Percentiles rank a stretch among this genome's conserved stretches.
These are phyloP conservation scores for Kurtzmaniella quercitrusa DNA, from an alignment of 1,139 yeast genomes.

Conservation along the genomic window DNA sequence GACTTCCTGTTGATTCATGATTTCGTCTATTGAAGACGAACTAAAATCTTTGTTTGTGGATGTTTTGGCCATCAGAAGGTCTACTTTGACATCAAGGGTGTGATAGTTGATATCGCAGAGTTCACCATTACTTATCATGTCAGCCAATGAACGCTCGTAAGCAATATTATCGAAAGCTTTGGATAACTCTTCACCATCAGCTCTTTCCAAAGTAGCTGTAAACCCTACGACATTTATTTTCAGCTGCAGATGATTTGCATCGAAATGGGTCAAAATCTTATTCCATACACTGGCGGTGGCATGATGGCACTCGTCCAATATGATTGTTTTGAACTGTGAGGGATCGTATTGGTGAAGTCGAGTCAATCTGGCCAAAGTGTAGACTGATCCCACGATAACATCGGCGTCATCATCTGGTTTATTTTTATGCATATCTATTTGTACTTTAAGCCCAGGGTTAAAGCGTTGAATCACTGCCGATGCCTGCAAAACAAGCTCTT, in stretches of 20 bases:
- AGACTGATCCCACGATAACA: conserved; percentile 76
- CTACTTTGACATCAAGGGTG: conserved; percentile 44
- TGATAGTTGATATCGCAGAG: conserved; percentile 68
- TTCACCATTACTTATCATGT: conserved; percentile 68
- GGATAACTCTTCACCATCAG: conserved; percentile 61
- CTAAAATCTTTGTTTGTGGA: conserved; percentile 51
- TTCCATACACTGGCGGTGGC: conserved; percentile 72
- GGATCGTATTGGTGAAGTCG: conserved; percentile 58
- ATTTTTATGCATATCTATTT: conserved; percentile 67
- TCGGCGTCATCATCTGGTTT: conserved; percentile 45
- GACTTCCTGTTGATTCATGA: conserved; percentile 50
- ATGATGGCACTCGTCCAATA: conserved; percentile 93
- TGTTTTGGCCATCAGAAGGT: conserved; percentile 18
- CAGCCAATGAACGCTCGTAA: conserved; percentile 60
- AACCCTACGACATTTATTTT: conserved; percentile 69
- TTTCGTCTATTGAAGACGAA: conserved; percentile 45
- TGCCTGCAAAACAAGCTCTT: conserved; percentile 77
- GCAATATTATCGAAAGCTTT: conserved; percentile 70
- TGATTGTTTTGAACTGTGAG: conserved; percentile 59
- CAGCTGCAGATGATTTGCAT: conserved; percentile 41
- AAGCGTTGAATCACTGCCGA: conserved; percentile 42
- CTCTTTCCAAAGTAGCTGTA: conserved; percentile 74
- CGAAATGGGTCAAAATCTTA: conserved; percentile 55
- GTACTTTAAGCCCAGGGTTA: conserved; percentile 53
- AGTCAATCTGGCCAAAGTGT: conserved; percentile 47